Evolutionary conservation across 371 early-diverging fungal genomes (phyloP).

Genomic region (Syncephalastrum racemosum): DNA sequence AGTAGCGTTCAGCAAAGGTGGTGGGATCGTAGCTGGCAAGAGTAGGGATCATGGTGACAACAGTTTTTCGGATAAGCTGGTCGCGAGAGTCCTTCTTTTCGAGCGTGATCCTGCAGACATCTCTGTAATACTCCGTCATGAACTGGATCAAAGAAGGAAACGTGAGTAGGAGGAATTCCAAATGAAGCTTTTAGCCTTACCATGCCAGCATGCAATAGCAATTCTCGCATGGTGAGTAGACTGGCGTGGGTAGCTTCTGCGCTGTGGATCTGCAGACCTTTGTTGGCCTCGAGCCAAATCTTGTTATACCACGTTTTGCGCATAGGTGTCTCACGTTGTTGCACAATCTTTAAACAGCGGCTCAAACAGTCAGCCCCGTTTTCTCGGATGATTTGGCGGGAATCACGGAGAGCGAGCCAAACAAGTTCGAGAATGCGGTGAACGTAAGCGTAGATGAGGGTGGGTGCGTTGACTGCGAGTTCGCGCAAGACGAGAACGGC

Average conservation of each 20-base stretch:
- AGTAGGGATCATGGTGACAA: constrained; percentile 81
- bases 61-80: constrained; percentile 77
- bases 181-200: constrained; percentile 31
- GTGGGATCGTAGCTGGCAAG: constrained; percentile 83
- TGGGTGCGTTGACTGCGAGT: constrained; percentile 81
- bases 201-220: constrained; percentile 83
- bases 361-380: constrained; percentile 89
- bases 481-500: constrained; percentile 87
- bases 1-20: constrained; percentile 74
- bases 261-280: constrained; percentile 69
- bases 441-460: constrained; percentile 83
- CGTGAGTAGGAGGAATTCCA: no score
- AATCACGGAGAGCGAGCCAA: constrained; percentile 87
- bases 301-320: constrained; percentile 75
- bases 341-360: constrained; percentile 81
- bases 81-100: constrained; percentile 84
- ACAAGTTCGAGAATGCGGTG: constrained; percentile 85
- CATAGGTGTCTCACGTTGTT: constrained; percentile 75
- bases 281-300: constrained; percentile 84
- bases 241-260: constrained; percentile 91
- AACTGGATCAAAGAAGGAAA: constrained; percentile 47
- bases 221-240: constrained; percentile 78
- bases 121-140: constrained; percentile 81
- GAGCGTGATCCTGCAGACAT: constrained; percentile 78
- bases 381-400: constrained; percentile 77